These are phyloP conservation scores for Nannochloris sp. DNA, from an alignment of 139 green algal genomes.

Conservation along the genomic window DNA sequence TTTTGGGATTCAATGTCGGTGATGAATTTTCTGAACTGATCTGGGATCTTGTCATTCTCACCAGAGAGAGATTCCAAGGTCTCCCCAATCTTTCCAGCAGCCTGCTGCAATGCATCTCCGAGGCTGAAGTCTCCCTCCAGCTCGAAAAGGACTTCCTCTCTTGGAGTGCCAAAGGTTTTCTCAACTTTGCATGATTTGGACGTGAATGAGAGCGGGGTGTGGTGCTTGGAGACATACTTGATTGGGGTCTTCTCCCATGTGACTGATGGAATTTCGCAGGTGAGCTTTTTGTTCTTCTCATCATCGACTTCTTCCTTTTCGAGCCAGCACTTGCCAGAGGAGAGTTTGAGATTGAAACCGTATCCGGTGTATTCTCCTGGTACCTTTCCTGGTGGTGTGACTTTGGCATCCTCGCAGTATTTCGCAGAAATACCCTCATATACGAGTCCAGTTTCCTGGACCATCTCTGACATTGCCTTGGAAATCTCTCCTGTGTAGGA, in stretches of 20 bases:
- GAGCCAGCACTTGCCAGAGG: neutral
- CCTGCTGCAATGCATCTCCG: neutral
- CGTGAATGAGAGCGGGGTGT: constrained; percentile 4
- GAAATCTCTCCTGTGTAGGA: neutral
- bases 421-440: constrained; percentile 8
- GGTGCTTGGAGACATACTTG: constrained; percentile 17
- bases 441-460: neutral
- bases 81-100: neutral
- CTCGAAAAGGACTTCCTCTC: constrained; percentile 20
- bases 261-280: constrained; percentile 22
- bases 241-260: constrained; percentile 1
- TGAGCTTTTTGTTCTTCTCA: constrained; percentile 2
- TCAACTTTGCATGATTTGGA: constrained; percentile 27
- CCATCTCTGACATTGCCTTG: neutral
- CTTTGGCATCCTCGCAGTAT: neutral
- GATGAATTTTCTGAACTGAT: neutral
- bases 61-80: neutral
- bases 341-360: neutral
- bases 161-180: constrained; percentile 19
- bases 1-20: neutral
- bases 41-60: neutral
- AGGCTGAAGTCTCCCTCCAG: constrained; percentile 17
- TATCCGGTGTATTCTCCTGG: constrained; percentile 4
- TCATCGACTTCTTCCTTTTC: too few relatives aligned
- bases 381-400: constrained; percentile 5